Conservation (phyloP, 2,329 filamentous ascomycete genomes). For the Arthrobotrys conoides region DNA sequence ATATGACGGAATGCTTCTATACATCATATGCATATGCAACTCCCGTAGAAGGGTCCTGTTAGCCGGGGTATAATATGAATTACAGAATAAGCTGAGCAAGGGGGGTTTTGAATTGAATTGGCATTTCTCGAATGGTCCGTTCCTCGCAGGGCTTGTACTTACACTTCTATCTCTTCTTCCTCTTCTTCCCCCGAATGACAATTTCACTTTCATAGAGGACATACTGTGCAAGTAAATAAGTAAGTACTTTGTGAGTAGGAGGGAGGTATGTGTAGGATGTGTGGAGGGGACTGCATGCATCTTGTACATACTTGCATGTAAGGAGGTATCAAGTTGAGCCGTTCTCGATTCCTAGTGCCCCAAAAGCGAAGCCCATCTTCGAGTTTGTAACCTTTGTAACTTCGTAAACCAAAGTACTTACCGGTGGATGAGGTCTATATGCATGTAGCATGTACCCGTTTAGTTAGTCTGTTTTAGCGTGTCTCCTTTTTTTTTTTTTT, state of each 20-base stretch:
- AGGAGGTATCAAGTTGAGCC: slow-evolving; percentile 59
- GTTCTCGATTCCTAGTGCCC: slow-evolving; percentile 29
- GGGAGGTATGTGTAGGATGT: not conserved
- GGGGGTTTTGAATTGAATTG: slow-evolving; percentile 19
- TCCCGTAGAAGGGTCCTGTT: not conserved
- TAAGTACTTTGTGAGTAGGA: not conserved
- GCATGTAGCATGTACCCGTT: not conserved
- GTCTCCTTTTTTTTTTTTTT: slow-evolving; percentile 10
- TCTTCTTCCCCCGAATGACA: no score
- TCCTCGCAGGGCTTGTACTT: slow-evolving; percentile 29
- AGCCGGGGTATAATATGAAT: not conserved
- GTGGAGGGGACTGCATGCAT: slow-evolving; percentile 1
- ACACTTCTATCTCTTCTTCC: no score
- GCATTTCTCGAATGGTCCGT: slow-evolving; percentile 48
- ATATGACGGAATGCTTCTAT: slow-evolving; percentile 3
- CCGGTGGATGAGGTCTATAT: not conserved
- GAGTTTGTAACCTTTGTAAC: no score
- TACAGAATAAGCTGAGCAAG: slow-evolving; percentile 56
- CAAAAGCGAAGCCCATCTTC: slow-evolving; percentile 9
- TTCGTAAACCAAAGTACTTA: no score
- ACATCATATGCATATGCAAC: not conserved
- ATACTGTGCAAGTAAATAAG: not conserved
- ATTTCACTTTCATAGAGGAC: no score
- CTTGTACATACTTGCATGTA: slow-evolving; percentile 24
- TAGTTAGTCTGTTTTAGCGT: slow-evolving; percentile 23